These are phyloP conservation scores for Ceratobasidium sp. DNA, from an alignment of 1,284 basidiomycete genomes.

Conservation along the genomic window DNA sequence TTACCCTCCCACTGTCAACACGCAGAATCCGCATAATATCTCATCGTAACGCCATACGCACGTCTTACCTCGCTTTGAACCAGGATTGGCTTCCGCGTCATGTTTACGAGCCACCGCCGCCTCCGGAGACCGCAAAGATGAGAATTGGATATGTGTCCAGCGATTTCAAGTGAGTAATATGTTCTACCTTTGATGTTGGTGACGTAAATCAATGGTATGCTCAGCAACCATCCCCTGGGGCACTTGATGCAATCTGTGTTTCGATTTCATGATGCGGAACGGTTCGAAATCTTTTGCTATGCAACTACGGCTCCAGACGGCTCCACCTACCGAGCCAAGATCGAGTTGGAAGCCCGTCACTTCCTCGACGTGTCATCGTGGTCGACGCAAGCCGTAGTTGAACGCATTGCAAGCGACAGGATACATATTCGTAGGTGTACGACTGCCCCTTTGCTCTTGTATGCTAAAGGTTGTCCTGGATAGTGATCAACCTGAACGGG, in stretches of 20 bases:
- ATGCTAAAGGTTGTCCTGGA: neutral
- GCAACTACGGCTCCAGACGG: constrained; percentile 69
- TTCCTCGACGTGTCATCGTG: constrained; percentile 68
- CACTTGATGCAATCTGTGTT: constrained; percentile 76
- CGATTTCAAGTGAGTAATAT: constrained; percentile 64
- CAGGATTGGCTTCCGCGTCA: constrained; percentile 65
- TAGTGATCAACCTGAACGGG: constrained; percentile 70
- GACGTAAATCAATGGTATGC: constrained; percentile 31
- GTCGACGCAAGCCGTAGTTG: constrained; percentile 61
- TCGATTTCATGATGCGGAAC: constrained; percentile 63
- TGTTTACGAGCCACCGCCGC: constrained; percentile 68
- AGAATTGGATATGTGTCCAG: constrained; percentile 73
- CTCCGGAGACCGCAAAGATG: constrained; percentile 60
- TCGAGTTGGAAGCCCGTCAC: constrained; percentile 64
- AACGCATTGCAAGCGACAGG: constrained; percentile 64
- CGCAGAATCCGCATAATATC: constrained; percentile 69
- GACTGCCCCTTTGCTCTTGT: constrained; percentile 45
- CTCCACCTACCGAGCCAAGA: constrained; percentile 66
- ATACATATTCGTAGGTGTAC: constrained; percentile 66
- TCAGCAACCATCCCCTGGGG: constrained; percentile 71
- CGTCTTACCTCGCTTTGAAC: constrained; percentile 65
- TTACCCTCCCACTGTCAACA: constrained; percentile 68
- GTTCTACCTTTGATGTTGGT: neutral
- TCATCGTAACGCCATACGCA: constrained; percentile 69
- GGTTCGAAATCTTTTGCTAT: constrained; percentile 68